phyloP scores from a whole-genome alignment of 2,329 filamentous ascomycete genomes.

The Emydomyces testavorans region DNA sequence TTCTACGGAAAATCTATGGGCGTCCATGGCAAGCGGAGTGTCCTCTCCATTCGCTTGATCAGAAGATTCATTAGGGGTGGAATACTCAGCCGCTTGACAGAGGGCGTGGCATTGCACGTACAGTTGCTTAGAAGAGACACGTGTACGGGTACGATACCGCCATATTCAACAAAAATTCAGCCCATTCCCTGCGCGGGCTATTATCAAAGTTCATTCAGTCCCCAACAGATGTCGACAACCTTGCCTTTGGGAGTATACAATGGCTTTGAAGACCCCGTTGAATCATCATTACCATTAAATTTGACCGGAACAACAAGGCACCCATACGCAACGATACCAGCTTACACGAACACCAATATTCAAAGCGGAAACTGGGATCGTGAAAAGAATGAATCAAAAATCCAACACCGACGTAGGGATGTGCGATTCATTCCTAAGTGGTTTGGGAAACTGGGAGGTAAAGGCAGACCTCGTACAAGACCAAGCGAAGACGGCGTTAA shows the following conservation, averaged over 20 bases:
- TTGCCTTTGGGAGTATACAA: too few species aligned
- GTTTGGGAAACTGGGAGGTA: neutral
- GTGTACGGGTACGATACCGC: too few species aligned
- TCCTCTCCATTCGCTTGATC: constrained; percentile 4
- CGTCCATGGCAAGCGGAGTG: neutral
- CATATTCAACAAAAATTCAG: too few species aligned
- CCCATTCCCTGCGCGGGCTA: too few species aligned
- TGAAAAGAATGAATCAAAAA: neutral
- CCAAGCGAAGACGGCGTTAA: neutral
- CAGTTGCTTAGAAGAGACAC: neutral
- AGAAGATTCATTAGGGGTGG: neutral
- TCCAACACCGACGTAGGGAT: too few species aligned
- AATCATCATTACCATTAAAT: too few species aligned
- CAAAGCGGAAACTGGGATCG: neutral
- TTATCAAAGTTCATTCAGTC: too few species aligned
- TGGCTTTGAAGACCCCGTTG: too few species aligned
- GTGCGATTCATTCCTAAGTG: neutral
- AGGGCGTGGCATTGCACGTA: constrained; percentile 5
- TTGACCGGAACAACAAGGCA: too few species aligned
- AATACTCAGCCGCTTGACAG: constrained; percentile 4
- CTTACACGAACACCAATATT: too few species aligned
- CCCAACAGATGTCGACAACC: too few species aligned
- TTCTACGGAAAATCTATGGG: neutral
- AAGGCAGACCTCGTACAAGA: neutral
- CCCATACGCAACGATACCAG: too few species aligned